Evolutionary conservation across 176 grass and related monocot genomes (phyloP), one percentile per base, ranked within the genome.

Genomic region (Eleusine coracana): DNA sequence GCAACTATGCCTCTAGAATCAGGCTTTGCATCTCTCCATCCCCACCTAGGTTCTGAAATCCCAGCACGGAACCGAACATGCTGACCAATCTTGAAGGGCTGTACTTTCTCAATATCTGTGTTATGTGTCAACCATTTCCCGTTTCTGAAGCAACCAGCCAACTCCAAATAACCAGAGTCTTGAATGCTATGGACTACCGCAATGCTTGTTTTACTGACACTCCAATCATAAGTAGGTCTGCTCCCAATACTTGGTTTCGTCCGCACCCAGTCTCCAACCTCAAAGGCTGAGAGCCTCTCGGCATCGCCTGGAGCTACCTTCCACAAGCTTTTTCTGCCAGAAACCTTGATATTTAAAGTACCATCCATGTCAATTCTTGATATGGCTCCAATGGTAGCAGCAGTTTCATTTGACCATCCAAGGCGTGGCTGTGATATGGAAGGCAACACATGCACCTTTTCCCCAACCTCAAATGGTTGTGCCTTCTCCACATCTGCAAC

Each of bases 221-320:
- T 99, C 97, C 97, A 94, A 68, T 99, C 93, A 83, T 93, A 99
- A 59, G 91, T 94, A 71, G 97, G 87, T 87, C 93, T 99, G 83
- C 84, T 84, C 5, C 91, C 97, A 70, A 87, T 68, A 76, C 73
- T 99, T 84, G 85, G 89, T 66, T 99, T 99, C 67, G 74, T n/a
- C 21, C 86, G 89, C 74, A 99, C 97, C 97, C 97, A 99, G 59
- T 99, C 97, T 71, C 97, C 97, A 78, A 99, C 97, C 74, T 92
- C 97, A 84, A 96, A 99, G 78, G 93, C 97, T 68, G 93, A 96
- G 73, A 99, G 93, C 80, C 91, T 94, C 87, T 99, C 97, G 34
- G 93, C 91, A n/a, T 99, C 97, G 83, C 97, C 97, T 82, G 97
- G 97, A 82, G 93, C 97, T 49, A 99, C 97, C 87, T 96, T 99